phyloP scores from a whole-genome alignment of 1,284 basidiomycete species.

The Cryptococcus sp. region DNA sequence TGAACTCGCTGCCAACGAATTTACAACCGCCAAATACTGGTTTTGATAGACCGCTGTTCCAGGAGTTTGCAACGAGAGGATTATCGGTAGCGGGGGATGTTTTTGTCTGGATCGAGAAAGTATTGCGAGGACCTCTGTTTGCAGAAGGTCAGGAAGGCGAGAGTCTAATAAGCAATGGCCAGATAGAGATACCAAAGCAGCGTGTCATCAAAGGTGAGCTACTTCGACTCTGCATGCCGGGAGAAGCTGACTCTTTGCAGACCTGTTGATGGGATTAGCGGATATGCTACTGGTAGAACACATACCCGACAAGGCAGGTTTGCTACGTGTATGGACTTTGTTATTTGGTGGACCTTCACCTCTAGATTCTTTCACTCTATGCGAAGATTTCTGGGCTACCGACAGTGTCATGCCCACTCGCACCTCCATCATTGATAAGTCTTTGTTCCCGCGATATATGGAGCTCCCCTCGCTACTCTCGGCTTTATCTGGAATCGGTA shows the following conservation, averaged over 20 bases:
- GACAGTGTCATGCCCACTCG: conserved; percentile 32
- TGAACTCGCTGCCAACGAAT: conserved; percentile 24
- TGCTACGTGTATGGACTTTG: conserved; percentile 33
- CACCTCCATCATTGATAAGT: conserved; percentile 30
- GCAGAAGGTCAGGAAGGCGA: conserved; percentile 10
- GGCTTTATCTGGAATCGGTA: conserved; percentile 23
- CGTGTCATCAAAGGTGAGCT: conserved; percentile 37
- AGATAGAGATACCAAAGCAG: conserved; percentile 19
- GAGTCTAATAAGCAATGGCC: conserved; percentile 9
- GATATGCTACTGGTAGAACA: conserved; percentile 30
- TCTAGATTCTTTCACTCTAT: conserved; percentile 23
- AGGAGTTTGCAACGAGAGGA: conserved; percentile 28
- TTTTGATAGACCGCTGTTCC: conserved; percentile 16
- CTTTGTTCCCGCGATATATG: conserved; percentile 29
- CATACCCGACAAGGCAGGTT: conserved; percentile 26
- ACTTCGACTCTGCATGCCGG: not conserved
- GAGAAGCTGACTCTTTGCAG: conserved; percentile 9
- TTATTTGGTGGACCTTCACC: conserved; percentile 29
- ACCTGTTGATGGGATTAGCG: conserved; percentile 34
- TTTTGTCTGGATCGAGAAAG: conserved; percentile 36
- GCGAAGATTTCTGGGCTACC: conserved; percentile 38
- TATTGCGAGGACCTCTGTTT: conserved; percentile 34
- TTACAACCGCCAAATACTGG: conserved; percentile 17
- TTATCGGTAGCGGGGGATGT: conserved; percentile 26
- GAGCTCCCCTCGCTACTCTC: conserved; percentile 26